Conservation (phyloP, 164 flowering plant genomes). For the Akebia trifoliata region DNA sequence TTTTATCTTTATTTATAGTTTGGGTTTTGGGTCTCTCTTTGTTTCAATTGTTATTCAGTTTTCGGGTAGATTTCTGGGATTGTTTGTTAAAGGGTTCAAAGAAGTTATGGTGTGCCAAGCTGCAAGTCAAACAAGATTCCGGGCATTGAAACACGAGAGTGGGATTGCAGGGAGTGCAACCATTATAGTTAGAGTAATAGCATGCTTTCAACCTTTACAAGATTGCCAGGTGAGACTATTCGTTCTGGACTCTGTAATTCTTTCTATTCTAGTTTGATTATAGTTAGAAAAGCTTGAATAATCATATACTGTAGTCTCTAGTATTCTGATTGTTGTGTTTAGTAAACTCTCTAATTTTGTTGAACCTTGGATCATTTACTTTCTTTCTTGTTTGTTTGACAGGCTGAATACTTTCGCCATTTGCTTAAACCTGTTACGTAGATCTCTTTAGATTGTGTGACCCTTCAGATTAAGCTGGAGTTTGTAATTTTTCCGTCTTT, state of each 20-base stretch:
- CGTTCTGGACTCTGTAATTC: too few species aligned
- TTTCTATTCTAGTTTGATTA: too few species aligned
- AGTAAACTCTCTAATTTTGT: too few species aligned
- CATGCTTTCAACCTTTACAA: conserved; percentile 87
- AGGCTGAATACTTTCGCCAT: conserved; percentile 90
- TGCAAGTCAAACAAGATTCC: conserved; percentile 75
- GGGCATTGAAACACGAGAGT: conserved; percentile 77
- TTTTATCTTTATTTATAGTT: too few species aligned
- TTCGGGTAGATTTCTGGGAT: conserved; percentile 7
- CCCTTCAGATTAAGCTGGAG: conserved; percentile 36
- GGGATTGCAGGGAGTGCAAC: conserved; percentile 73
- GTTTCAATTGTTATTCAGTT: background rate
- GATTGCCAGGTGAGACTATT: conserved; percentile 86
- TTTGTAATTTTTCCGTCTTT: conserved; percentile 21
- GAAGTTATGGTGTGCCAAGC: conserved; percentile 97
- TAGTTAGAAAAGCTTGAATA: too few species aligned
- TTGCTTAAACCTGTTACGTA: conserved; percentile 91
- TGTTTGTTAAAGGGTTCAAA: conserved; percentile 25
- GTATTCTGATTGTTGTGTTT: background rate
- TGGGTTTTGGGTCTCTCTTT: too few species aligned
- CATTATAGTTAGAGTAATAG: conserved; percentile 79
- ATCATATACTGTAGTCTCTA: too few species aligned
- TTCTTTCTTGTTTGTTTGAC: conserved; percentile 21
- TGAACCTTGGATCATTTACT: background rate
- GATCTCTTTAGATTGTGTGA: conserved; percentile 18